A percentile compares a stretch with the other conserved stretches of the same genome.
Conservation (phyloP, 441 rosid genomes). For the Populus hybrid region DNA sequence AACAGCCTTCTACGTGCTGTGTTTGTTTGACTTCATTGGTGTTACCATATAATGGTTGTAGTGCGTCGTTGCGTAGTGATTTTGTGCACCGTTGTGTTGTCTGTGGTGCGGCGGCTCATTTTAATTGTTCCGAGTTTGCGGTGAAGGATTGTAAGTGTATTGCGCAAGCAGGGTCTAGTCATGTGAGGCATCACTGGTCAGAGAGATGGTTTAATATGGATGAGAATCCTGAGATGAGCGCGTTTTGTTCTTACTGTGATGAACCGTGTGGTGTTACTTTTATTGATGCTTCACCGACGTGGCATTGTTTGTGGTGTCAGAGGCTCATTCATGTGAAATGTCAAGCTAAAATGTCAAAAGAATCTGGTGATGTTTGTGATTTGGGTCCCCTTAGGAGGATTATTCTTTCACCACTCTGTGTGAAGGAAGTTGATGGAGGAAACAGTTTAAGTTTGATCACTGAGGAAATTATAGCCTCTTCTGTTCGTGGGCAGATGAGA, state of each 20-base stretch:
- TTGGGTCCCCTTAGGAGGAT: constrained; percentile 60
- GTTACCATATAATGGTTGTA: constrained; percentile 31
- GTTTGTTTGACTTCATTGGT: constrained; percentile 51
- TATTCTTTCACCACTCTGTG: constrained; percentile 59
- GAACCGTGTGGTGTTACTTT: constrained; percentile 71
- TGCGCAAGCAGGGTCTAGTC: constrained; percentile 52
- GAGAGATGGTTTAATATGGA: constrained; percentile 65
- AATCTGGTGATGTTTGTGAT: constrained; percentile 61
- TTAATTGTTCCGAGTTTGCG: constrained; percentile 50
- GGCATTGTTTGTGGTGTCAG: constrained; percentile 78
- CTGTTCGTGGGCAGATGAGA: constrained; percentile 41
- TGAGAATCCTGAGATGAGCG: constrained; percentile 50
- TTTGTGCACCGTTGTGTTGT: constrained; percentile 52
- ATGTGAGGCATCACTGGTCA: constrained; percentile 61
- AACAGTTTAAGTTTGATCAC: constrained; percentile 28
- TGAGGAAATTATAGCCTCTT: constrained; percentile 34
- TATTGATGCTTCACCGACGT: constrained; percentile 56
- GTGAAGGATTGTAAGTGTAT: constrained; percentile 59
- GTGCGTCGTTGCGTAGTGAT: constrained; percentile 30
- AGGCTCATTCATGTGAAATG: constrained; percentile 64
- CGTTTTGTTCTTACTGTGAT: constrained; percentile 63
- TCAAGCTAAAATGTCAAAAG: constrained; percentile 55
- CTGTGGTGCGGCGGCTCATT: constrained; percentile 65
- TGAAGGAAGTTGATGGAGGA: constrained; percentile 36
- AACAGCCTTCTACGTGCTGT: constrained; percentile 56